phyloP scores from a whole-genome alignment of 805 yeast species.

The Pachysolen tannophilus region DNA sequence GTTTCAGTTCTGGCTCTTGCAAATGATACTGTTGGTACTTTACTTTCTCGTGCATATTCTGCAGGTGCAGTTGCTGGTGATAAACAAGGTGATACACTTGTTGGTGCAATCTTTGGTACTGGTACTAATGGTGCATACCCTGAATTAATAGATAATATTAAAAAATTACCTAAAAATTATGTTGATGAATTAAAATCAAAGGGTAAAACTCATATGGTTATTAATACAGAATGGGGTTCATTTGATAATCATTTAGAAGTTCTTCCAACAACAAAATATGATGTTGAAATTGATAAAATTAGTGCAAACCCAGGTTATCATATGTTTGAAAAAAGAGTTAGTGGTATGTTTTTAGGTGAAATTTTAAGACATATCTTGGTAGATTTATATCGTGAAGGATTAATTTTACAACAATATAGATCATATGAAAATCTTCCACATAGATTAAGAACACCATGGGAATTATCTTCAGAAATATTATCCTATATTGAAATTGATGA shows the following conservation, averaged over 20 bases:
- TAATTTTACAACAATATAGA: constrained; percentile 49
- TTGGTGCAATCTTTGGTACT: constrained; percentile 94
- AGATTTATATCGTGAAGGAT: constrained; percentile 54
- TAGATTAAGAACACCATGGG: constrained; percentile 69
- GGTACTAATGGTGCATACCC: constrained; percentile 96
- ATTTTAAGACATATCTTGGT: constrained; percentile 65
- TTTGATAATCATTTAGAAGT: constrained; percentile 76
- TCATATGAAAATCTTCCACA: constrained; percentile 41
- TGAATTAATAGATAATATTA: constrained; percentile 67
- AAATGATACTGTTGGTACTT: constrained; percentile 93
- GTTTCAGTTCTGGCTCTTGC: constrained; percentile 81
- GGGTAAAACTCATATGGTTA: constrained; percentile 66
- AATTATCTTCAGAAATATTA: constrained; percentile 73
- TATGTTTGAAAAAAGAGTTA: constrained; percentile 85
- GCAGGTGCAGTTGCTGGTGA: constrained; percentile 45
- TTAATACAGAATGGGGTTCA: constrained; percentile 98
- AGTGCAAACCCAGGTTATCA: constrained; percentile 85
- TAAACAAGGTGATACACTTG: constrained; percentile 64
- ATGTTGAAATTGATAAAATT: constrained; percentile 55
- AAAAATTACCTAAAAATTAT: constrained; percentile 53
- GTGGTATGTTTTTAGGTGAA: constrained; percentile 93
- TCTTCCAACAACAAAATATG: constrained; percentile 76
- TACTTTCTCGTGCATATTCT: constrained; percentile 79
- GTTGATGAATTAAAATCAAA: constrained; percentile 28
- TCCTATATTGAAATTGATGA: constrained; percentile 84